These are phyloP conservation scores for Pittosporum tobira DNA, from an alignment of 129 eudicot genomes.

Conservation along the genomic window DNA sequence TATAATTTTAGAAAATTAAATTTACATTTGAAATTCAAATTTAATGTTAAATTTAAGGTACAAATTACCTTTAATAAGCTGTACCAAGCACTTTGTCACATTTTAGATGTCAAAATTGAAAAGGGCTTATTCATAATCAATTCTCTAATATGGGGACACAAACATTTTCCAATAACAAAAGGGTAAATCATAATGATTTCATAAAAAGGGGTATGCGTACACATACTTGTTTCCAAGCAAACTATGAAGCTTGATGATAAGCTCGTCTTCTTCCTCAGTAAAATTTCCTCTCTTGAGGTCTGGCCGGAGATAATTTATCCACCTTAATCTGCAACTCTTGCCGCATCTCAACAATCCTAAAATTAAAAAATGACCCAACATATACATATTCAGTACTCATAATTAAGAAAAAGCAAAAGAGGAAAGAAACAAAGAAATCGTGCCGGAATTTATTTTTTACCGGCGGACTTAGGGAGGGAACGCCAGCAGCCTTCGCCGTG, in stretches of 20 bases:
- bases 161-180: no score
- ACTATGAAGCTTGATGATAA: conserved; percentile 60
- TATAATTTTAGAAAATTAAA: no score
- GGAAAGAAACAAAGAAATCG: neutral
- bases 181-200: no score
- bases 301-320: conserved; percentile 70
- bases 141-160: no score
- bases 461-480: conserved; percentile 63
- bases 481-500: conserved; percentile 76
- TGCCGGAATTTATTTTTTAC: neutral
- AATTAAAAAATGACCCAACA: neutral
- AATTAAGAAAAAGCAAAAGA: neutral
- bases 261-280: conserved; percentile 59
- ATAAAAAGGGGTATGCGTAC: no score
- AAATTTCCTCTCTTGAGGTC: conserved; percentile 74
- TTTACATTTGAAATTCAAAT: no score
- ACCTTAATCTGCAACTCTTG: conserved; percentile 59
- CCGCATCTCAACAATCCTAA: conserved; percentile 54
- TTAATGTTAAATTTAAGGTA: no score
- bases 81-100: no score
- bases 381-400: no score
- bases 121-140: no score
- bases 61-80: no score
- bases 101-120: no score
- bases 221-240: conserved; percentile 64